A percentile compares a stretch with the other conserved stretches of the same genome.
These are phyloP conservation scores for Aegilops longissima DNA, from an alignment of 176 grass and related monocot genomes.

Conservation along the genomic window DNA sequence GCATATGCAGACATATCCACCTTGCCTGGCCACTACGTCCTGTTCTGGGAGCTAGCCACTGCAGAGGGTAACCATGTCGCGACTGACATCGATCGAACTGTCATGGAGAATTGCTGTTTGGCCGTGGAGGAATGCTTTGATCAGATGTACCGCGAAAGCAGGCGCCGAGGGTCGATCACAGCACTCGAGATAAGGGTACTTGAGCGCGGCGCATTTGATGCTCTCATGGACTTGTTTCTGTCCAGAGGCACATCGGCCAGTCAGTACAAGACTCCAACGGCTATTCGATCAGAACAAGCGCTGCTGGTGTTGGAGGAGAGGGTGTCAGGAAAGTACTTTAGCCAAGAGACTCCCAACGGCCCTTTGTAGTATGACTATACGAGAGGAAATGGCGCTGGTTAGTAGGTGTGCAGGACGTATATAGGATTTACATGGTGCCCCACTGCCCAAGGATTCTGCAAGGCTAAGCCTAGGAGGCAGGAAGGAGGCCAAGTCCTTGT, in stretches of 20 bases:
- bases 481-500: no score
- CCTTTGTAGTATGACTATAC: background rate
- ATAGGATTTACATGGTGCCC: no score
- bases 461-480: no score
- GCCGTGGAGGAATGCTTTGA: background rate
- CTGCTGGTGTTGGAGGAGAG: conserved; percentile 7
- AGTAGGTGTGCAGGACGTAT: background rate
- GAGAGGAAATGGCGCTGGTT: background rate
- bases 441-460: no score
- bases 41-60: conserved; percentile 22
- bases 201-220: background rate
- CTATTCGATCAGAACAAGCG: background rate
- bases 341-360: background rate
- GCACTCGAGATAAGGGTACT: conserved; percentile 22
- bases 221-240: conserved; percentile 25
- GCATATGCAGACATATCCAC: conserved; percentile 24
- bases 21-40: conserved; percentile 5
- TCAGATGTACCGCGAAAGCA: background rate
- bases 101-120: conserved; percentile 15
- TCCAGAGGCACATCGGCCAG: conserved; percentile 2
- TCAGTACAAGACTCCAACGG: conserved; percentile 19
- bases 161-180: background rate
- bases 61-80: background rate
- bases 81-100: background rate
- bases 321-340: conserved; percentile 2